A percentile compares a stretch with the other conserved stretches of the same genome.
These are phyloP conservation scores for Metschnikowia cubensis DNA, from an alignment of 805 yeast species.

Conservation along the genomic window DNA sequence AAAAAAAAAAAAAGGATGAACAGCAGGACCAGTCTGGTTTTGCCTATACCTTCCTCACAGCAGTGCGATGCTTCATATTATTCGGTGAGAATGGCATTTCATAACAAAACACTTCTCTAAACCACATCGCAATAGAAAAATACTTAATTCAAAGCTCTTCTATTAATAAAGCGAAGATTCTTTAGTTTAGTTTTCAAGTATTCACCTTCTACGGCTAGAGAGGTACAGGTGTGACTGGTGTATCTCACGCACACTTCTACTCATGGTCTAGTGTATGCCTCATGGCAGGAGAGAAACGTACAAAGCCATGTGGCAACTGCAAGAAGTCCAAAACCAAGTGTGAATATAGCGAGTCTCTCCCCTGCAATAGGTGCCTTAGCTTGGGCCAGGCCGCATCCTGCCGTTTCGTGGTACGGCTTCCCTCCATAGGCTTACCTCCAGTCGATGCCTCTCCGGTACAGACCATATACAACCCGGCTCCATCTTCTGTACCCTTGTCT, in stretches of 20 bases:
- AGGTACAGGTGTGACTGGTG: not conserved
- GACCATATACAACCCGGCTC: constrained; percentile 4
- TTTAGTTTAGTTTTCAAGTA: not conserved
- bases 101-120: too few species aligned
- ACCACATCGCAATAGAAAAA: too few species aligned
- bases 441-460: constrained; percentile 5
- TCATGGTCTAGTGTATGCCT: not conserved
- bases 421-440: constrained; percentile 34
- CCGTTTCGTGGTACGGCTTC: constrained; percentile 52
- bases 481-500: not conserved
- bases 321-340: constrained; percentile 62
- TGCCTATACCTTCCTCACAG: too few species aligned
- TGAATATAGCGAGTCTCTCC: constrained; percentile 42
- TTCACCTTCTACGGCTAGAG: not conserved
- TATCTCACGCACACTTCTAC: not conserved
- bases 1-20: too few species aligned
- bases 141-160: too few species aligned
- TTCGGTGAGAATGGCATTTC: too few species aligned
- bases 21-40: too few species aligned
- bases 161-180: not conserved
- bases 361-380: constrained; percentile 56
- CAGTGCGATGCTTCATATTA: too few species aligned
- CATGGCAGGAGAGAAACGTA: constrained; percentile 37
- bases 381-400: constrained; percentile 46
- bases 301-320: constrained; percentile 63